Evolutionary conservation across 225 moss, liverwort and hornwort genomes (phyloP).

Genomic region (Marchantia paleacea): DNA sequence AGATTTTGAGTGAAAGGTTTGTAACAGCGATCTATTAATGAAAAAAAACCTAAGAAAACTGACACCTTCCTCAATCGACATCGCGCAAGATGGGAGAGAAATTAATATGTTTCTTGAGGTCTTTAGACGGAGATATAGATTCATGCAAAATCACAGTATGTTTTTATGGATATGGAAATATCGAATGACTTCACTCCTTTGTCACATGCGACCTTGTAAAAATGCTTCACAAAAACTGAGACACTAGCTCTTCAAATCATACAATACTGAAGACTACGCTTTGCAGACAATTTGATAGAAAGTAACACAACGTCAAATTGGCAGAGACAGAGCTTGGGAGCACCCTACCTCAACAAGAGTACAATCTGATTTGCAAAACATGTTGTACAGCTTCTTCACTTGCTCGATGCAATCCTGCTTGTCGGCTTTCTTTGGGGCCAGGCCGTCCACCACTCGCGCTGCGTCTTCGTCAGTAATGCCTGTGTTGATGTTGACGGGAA

Average conservation of each 20-base stretch:
- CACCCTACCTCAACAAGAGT: constrained; percentile 75
- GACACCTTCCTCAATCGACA: background rate
- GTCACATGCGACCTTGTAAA: too few relatives aligned
- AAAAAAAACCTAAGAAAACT: background rate
- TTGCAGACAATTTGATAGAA: too few relatives aligned
- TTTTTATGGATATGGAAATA: too few relatives aligned
- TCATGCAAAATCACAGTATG: too few relatives aligned
- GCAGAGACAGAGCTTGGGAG: background rate
- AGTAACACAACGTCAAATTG: too few relatives aligned
- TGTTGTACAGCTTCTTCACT: constrained; percentile 81
- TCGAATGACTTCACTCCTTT: too few relatives aligned
- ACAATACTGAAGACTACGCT: too few relatives aligned
- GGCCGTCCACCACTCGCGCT: constrained; percentile 69
- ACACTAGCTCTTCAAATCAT: too few relatives aligned
- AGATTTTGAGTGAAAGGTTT: background rate
- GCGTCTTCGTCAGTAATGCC: constrained; percentile 88
- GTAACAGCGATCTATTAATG: background rate
- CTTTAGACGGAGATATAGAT: too few relatives aligned
- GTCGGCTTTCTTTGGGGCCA: constrained; percentile 67
- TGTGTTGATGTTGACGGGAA: constrained; percentile 71
- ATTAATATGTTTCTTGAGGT: too few relatives aligned
- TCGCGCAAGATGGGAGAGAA: background rate
- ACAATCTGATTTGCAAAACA: constrained; percentile 78
- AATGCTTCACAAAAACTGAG: too few relatives aligned
- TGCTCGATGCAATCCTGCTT: constrained; percentile 75